Evolutionary conservation across 306 rosid genomes (phyloP).

Genomic region (Astragalus membranaceus): DNA sequence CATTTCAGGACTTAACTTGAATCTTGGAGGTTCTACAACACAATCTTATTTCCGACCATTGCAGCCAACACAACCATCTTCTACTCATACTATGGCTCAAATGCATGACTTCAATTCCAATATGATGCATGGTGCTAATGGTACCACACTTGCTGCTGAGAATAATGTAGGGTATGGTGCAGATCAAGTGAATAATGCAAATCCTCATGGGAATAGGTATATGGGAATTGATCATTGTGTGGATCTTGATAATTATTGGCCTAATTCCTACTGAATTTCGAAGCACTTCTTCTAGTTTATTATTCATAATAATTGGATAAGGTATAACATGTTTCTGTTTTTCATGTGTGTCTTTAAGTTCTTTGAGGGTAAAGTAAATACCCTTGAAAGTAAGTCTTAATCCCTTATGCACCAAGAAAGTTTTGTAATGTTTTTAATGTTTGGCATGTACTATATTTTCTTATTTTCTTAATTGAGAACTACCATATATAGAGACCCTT

Average conservation of each 20-base stretch:
- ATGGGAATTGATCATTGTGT: constrained; percentile 10
- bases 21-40: constrained; percentile 19
- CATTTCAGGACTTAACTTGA: constrained; percentile 25
- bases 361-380: background rate
- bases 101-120: constrained; percentile 5
- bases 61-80: background rate
- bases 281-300: background rate
- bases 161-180: constrained; percentile 1
- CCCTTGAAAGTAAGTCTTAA: background rate
- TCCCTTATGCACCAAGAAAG: background rate
- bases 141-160: background rate
- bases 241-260: constrained; percentile 19
- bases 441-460: background rate
- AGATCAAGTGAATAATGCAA: background rate
- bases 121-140: background rate
- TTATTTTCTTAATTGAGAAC: background rate
- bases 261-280: background rate
- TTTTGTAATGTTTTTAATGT: background rate
- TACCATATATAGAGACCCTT: background rate
- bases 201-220: background rate
- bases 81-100: background rate
- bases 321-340: background rate
- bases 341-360: background rate
- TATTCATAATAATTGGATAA: background rate
- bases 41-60: constrained; percentile 9